Conservation (phyloP, 2,329 filamentous ascomycete species). For the Fusarium goolgardi region DNA sequence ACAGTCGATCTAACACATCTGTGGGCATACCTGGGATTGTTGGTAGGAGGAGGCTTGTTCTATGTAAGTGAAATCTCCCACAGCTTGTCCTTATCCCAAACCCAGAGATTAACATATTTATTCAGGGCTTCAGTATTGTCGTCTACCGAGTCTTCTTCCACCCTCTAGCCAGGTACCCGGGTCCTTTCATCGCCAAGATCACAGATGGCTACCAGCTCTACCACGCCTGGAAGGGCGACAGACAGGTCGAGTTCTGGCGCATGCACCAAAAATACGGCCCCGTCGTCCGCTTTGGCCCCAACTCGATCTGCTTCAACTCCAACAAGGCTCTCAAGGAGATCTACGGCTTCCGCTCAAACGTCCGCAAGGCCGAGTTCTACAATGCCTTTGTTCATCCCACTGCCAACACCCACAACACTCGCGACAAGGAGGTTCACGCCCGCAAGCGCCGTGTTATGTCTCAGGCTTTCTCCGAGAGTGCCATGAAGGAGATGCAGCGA, state of each 20-base stretch:
- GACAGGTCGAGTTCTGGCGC: conserved; percentile 78
- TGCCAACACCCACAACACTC: conserved; percentile 78
- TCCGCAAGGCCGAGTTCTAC: conserved; percentile 78
- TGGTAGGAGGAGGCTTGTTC: conserved; percentile 51
- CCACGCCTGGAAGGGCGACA: conserved; percentile 78
- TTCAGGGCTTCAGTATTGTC: conserved; percentile 56
- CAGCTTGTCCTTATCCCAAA: not conserved
- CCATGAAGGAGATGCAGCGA: conserved; percentile 75
- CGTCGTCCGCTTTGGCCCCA: conserved; percentile 82
- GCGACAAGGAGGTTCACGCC: conserved; percentile 75
- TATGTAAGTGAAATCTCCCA: conserved; percentile 54
- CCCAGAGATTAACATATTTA: conserved; percentile 6
- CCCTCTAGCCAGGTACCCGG: conserved; percentile 72
- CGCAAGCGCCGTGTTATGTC: conserved; percentile 77
- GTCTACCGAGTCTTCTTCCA: conserved; percentile 72
- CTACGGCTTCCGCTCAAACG: conserved; percentile 72
- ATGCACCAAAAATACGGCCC: conserved; percentile 78
- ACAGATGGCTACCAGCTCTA: conserved; percentile 76
- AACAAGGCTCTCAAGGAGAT: conserved; percentile 74
- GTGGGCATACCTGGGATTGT: conserved; percentile 55
- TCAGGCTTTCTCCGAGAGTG: conserved; percentile 76
- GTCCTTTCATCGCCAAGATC: conserved; percentile 71
- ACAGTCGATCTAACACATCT: conserved; percentile 51
- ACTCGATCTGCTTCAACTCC: conserved; percentile 81
- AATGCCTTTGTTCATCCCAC: conserved; percentile 77